A percentile compares a stretch with the other conserved stretches of the same genome.
phyloP scores from a whole-genome alignment of 768 basidiomycete species.

The Auriscalpium orientale region DNA sequence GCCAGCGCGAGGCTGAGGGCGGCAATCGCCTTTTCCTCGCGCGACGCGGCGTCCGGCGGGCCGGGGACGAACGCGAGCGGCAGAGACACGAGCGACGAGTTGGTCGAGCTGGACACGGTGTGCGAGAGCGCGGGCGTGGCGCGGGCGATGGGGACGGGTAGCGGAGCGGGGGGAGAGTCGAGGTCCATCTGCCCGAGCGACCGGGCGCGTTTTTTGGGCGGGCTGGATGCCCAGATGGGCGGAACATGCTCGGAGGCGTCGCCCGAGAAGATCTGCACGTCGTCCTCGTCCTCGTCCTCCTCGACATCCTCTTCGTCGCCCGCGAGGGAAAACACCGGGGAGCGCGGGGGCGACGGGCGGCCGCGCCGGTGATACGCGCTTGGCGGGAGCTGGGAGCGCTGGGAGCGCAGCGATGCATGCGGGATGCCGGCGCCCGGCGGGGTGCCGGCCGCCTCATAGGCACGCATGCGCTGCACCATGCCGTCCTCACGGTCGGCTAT shows the following conservation, averaged over 20 bases:
- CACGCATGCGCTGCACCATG: constrained; percentile 64
- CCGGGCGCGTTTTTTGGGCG: constrained; percentile 34
- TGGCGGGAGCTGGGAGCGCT: constrained; percentile 10
- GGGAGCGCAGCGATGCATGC: constrained; percentile 28
- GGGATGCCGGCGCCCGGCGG: constrained; percentile 24
- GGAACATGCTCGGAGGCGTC: constrained; percentile 21
- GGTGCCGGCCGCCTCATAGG: constrained; percentile 52
- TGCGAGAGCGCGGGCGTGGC: constrained; percentile 29
- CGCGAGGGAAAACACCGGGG: not conserved
- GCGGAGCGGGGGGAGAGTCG: constrained; percentile 27
- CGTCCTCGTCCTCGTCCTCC: constrained; percentile 42
- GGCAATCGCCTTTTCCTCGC: constrained; percentile 52
- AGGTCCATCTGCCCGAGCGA: constrained; percentile 39
- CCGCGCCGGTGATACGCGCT: not conserved
- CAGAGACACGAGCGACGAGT: constrained; percentile 34
- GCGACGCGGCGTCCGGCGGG: constrained; percentile 29
- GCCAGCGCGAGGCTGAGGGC: constrained; percentile 54
- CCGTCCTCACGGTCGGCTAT: constrained; percentile 60
- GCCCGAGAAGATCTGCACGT: constrained; percentile 47
- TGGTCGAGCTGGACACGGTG: constrained; percentile 29
- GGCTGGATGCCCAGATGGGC: constrained; percentile 4
- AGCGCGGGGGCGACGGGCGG: constrained; percentile 4
- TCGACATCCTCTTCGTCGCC: constrained; percentile 21
- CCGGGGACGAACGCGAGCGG: constrained; percentile 17
- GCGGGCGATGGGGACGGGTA: constrained; percentile 20